phyloP scores from a whole-genome alignment of 2,329 filamentous ascomycete genomes.

The Westerdykella aurantiaca region DNA sequence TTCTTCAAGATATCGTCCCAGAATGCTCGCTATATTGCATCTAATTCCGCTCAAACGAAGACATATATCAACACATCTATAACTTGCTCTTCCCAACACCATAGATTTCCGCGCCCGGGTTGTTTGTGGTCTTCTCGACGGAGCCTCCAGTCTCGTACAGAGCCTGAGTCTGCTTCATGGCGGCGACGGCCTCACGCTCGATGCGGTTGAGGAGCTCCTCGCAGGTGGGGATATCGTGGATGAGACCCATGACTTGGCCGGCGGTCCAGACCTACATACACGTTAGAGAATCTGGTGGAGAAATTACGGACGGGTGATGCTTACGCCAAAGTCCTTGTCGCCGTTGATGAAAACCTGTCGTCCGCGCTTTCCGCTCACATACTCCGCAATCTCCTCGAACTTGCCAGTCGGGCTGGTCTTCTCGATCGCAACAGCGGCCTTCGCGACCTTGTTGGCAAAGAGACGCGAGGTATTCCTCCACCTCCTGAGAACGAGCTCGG shows the following conservation, averaged over 20 bases:
- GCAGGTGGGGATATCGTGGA: conserved; percentile 49
- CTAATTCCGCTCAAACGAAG: too few relatives aligned
- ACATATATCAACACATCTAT: conserved; percentile 12
- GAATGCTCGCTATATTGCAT: too few relatives aligned
- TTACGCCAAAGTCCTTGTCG: conserved; percentile 72
- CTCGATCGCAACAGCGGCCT: conserved; percentile 77
- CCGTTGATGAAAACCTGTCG: conserved; percentile 88
- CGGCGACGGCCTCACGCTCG: conserved; percentile 42
- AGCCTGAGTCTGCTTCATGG: conserved; percentile 35
- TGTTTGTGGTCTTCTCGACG: conserved; percentile 32
- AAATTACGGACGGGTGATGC: conserved; percentile 6
- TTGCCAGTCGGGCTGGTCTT: conserved; percentile 75
- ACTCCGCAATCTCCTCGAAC: conserved; percentile 81
- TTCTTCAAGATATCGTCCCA: too few relatives aligned
- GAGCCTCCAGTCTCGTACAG: conserved; percentile 34
- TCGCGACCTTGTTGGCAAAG: conserved; percentile 84
- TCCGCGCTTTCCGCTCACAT: conserved; percentile 84
- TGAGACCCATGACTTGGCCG: conserved; percentile 75
- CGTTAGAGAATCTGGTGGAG: conserved; percentile 6
- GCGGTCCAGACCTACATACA: conserved; percentile 85
- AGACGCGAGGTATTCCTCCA: conserved; percentile 91
- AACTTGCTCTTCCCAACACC: conserved; percentile 42
- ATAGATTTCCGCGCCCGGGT: conserved; percentile 39
- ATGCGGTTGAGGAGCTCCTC: conserved; percentile 42
- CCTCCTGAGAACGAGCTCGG: conserved; percentile 75